A percentile compares a stretch with the other conserved stretches of the same genome.
Conservation (phyloP, 768 basidiomycete species). For the Tulasnella sp. region DNA sequence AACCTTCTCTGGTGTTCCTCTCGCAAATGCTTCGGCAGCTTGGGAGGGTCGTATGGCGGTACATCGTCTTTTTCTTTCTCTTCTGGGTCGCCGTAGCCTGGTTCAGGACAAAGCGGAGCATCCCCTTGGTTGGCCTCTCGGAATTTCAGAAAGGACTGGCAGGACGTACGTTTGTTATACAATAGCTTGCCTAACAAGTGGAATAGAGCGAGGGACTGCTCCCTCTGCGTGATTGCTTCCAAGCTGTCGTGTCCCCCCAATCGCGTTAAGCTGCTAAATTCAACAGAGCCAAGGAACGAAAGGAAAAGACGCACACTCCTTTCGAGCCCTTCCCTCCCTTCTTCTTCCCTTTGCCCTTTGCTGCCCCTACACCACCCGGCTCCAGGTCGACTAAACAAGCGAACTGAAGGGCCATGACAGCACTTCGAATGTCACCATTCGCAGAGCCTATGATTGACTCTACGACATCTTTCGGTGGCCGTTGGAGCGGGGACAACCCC, state of each 20-base stretch:
- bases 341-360: slow-evolving; percentile 34
- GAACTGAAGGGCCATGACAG: slow-evolving; percentile 91
- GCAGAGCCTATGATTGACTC: slow-evolving; percentile 74
- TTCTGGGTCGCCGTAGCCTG: slow-evolving; percentile 72
- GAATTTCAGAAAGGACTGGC: slow-evolving; percentile 27
- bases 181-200: slow-evolving; percentile 90
- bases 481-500: slow-evolving; percentile 34
- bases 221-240: slow-evolving; percentile 73
- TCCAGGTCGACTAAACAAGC: slow-evolving; percentile 51
- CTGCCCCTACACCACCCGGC: slow-evolving; percentile 32
- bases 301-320: slow-evolving; percentile 22
- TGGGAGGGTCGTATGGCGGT: slow-evolving; percentile 39
- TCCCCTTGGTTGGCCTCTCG: neutral
- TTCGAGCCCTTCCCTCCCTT: slow-evolving; percentile 36
- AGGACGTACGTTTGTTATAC: slow-evolving; percentile 79
- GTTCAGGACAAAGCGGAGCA: neutral
- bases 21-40: slow-evolving; percentile 44
- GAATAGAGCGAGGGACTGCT: slow-evolving; percentile 83
- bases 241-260: slow-evolving; percentile 41
- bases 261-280: neutral
- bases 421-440: slow-evolving; percentile 89
- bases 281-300: neutral
- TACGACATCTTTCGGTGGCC: slow-evolving; percentile 61
- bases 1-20: slow-evolving; percentile 46
- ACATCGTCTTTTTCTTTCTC: slow-evolving; percentile 55